A percentile compares a stretch with the other conserved stretches of the same genome.
These are phyloP conservation scores for Phaeotremella fagi DNA, from an alignment of 768 basidiomycete genomes.

Conservation along the genomic window DNA sequence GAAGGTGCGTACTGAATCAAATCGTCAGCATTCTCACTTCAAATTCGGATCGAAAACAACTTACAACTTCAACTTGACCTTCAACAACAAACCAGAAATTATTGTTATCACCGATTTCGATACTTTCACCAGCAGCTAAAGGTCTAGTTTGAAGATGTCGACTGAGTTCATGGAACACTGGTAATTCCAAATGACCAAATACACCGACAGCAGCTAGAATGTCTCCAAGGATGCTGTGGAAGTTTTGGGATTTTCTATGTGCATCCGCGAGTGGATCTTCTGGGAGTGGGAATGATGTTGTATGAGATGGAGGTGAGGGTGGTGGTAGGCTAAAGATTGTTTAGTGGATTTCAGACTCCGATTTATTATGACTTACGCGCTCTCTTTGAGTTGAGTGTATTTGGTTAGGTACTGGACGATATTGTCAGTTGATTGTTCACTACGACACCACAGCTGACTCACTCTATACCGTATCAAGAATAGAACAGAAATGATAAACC, in stretches of 20 bases:
- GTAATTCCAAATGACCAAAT: conserved; percentile 96
- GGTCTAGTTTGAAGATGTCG: conserved; percentile 90
- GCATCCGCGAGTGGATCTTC: conserved; percentile 50
- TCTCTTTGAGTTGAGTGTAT: conserved; percentile 50
- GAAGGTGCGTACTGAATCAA: conserved; percentile 36
- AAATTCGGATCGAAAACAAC: conserved; percentile 55
- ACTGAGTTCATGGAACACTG: conserved; percentile 95
- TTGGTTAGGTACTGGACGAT: conserved; percentile 45
- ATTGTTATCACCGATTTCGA: conserved; percentile 57
- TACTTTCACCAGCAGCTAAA: conserved; percentile 93
- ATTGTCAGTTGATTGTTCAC: background rate
- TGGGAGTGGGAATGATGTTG: conserved; percentile 67
- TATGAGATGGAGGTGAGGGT: conserved; percentile 25
- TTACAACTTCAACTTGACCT: conserved; percentile 88
- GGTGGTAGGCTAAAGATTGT: conserved; percentile 19
- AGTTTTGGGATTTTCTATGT: conserved; percentile 54
- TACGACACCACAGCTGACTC: background rate
- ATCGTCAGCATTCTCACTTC: background rate
- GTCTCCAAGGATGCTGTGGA: conserved; percentile 96
- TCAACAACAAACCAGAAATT: conserved; percentile 98
- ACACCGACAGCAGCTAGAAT: conserved; percentile 93
- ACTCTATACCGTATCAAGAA: conserved; percentile 67
- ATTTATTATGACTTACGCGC: conserved; percentile 24
- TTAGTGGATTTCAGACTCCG: background rate
- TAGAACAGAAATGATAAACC: conserved; percentile 64